Base-by-base conservation (phyloP, 495 filamentous ascomycete genomes). In the Achaetomiella virescens region DNA sequence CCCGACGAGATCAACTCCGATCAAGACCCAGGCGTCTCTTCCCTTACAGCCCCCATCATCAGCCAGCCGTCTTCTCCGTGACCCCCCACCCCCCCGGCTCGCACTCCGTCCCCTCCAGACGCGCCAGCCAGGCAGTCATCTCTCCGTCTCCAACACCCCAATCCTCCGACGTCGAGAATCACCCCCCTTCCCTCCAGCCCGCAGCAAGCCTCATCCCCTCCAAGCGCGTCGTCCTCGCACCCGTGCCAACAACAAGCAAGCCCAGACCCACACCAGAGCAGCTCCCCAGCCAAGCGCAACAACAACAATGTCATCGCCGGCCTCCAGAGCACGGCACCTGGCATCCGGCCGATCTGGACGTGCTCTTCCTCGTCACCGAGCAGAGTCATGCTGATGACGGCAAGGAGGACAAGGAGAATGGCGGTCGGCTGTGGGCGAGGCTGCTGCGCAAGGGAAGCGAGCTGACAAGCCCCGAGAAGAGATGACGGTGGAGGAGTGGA, bases 401-500 rank as follows among this genome's bases (percentile, higher is more conserved):
- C 0, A 25, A 25, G 17, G 53, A 48, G 5, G 27, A 31, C 9
- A 85, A 84, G 60, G 75, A 79, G 45, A 75, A 72, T 3, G 58
- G 70, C 0, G 52, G 57, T 11, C 64, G 11, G 64, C 63, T 31
- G 52, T 66, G 4, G n/a, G 64, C 65, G 42, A 67, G 79, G 49
- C 71, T 75, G 27, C 72, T 79, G 35, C 66, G 65, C 9, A 80
- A 78, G 57, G 76, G 73, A 12, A 63, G 55, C 24, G 78, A 78
- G n/a, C 68, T 98, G 58, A 84, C 82, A 1, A 86, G 77, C 57
- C 83, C 83, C 0, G 92, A 97, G 74, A 90, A 86, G 75, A 80
- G 80, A 91, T 98, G 89, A 89, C 83, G 0, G 90, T 97, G 2
- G 88, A 95, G 67, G 84, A 96, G 70, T 98, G 93, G 93, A 85